phyloP scores from a whole-genome alignment of 2,329 filamentous ascomycete species.

The Fonsecaea nubica region DNA sequence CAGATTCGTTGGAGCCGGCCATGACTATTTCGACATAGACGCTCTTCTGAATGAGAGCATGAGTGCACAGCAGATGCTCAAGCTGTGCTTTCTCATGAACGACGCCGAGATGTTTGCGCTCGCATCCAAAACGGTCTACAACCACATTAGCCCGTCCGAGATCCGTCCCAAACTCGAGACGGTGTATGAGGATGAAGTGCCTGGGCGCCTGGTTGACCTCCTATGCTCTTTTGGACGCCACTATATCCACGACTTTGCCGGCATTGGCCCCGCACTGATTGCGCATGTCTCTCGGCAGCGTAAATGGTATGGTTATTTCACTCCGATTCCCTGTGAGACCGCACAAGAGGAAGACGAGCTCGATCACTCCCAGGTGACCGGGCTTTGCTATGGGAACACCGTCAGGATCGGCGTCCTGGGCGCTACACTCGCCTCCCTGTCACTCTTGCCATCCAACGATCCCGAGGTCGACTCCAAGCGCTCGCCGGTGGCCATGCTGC shows the following conservation, averaged over 20 bases:
- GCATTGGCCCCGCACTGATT: neutral
- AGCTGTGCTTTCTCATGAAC: neutral
- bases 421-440: neutral
- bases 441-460: neutral
- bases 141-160: neutral
- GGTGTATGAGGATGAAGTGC: neutral
- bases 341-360: neutral
- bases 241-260: neutral
- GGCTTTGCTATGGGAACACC: neutral
- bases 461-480: neutral
- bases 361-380: neutral
- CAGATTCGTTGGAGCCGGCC: neutral
- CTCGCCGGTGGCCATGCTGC: neutral
- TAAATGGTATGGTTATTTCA: neutral
- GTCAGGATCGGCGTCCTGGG: neutral
- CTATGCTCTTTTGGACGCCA: neutral
- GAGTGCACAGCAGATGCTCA: neutral
- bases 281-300: neutral
- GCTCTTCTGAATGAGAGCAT: neutral
- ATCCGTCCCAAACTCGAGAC: neutral
- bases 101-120: neutral
- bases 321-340: neutral
- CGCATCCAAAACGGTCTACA: neutral
- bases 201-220: neutral
- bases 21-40: neutral